phyloP scores from a whole-genome alignment of 2,329 filamentous ascomycete species.

The Chalaropsis ovoidea region DNA sequence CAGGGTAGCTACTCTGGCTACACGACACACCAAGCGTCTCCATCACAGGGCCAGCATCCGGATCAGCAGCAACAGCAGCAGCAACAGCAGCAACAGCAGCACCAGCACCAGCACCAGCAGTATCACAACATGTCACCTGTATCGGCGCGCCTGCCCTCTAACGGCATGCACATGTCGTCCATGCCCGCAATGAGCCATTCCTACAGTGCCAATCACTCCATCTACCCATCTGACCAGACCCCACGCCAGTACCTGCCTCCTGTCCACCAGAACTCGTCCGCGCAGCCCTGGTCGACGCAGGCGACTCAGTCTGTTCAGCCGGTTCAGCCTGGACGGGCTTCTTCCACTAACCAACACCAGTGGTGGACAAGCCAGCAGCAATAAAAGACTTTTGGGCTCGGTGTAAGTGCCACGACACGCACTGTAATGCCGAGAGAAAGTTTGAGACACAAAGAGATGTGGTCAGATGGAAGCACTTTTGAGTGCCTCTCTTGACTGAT shows the following conservation, averaged over 20 bases:
- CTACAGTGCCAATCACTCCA: conserved; percentile 46
- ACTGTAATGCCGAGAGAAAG: too few species aligned
- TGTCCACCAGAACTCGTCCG: conserved; percentile 40
- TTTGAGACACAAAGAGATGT: not conserved
- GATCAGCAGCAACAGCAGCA: not conserved
- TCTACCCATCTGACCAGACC: conserved; percentile 54
- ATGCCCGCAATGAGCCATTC: conserved; percentile 52
- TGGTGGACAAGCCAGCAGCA: conserved; percentile 45
- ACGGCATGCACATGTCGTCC: conserved; percentile 50
- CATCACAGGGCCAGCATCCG: not conserved
- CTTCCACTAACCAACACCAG: conserved; percentile 33
- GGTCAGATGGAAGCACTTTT: not conserved
- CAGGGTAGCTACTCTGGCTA: conserved; percentile 47
- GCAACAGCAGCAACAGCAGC: not conserved
- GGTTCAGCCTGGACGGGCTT: not conserved
- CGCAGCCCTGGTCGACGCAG: conserved; percentile 48
- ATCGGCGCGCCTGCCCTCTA: conserved; percentile 43
- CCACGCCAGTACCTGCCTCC: conserved; percentile 59
- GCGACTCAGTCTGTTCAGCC: conserved; percentile 47
- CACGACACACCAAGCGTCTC: conserved; percentile 39
- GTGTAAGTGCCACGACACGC: too few species aligned
- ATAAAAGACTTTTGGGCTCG: not conserved
- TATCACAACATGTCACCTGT: not conserved
- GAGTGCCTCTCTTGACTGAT: not conserved
- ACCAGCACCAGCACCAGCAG: not conserved